Conservation (phyloP, 2,329 filamentous ascomycete species). For the Exserohilum turcica region DNA sequence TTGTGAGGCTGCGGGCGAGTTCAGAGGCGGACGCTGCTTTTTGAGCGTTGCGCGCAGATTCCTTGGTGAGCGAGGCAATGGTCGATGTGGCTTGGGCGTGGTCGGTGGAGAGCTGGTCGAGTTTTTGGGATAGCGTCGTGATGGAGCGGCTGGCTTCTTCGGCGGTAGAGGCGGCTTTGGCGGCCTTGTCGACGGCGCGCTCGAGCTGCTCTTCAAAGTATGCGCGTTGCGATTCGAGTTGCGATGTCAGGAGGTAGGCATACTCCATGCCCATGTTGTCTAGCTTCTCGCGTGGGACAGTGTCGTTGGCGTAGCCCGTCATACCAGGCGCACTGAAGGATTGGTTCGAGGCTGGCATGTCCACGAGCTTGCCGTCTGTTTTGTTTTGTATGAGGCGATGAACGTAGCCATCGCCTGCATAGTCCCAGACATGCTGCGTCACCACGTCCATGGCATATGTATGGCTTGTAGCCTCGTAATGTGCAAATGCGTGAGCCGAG, state of each 20-base stretch:
- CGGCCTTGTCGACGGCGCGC: conserved; percentile 87
- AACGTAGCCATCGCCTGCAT: conserved; percentile 92
- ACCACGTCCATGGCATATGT: conserved; percentile 91
- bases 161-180: conserved; percentile 70
- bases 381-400: conserved; percentile 94
- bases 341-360: conserved; percentile 67
- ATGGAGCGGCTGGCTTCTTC: conserved; percentile 63
- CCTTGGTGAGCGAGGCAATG: conserved; percentile 72
- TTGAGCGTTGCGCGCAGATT: conserved; percentile 60
- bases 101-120: conserved; percentile 60
- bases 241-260: conserved; percentile 87
- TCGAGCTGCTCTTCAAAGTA: conserved; percentile 95
- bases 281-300: conserved; percentile 72
- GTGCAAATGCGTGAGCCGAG: conserved; percentile 87
- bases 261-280: conserved; percentile 90
- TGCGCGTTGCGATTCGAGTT: conserved; percentile 87
- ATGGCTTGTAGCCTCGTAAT: conserved; percentile 88
- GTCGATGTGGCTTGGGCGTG: conserved; percentile 60
- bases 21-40: conserved; percentile 74
- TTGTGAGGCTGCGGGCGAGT: conserved; percentile 75
- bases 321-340: conserved; percentile 36
- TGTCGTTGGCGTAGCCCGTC: conserved; percentile 62
- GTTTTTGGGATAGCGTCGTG: conserved; percentile 56
- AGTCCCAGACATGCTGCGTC: conserved; percentile 98
- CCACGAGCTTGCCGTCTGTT: conserved; percentile 87